Percentiles rank a stretch among this genome's conserved stretches.
phyloP scores from a whole-genome alignment of 106 monocot genomes.

The Alisma plantagoaquatica region DNA sequence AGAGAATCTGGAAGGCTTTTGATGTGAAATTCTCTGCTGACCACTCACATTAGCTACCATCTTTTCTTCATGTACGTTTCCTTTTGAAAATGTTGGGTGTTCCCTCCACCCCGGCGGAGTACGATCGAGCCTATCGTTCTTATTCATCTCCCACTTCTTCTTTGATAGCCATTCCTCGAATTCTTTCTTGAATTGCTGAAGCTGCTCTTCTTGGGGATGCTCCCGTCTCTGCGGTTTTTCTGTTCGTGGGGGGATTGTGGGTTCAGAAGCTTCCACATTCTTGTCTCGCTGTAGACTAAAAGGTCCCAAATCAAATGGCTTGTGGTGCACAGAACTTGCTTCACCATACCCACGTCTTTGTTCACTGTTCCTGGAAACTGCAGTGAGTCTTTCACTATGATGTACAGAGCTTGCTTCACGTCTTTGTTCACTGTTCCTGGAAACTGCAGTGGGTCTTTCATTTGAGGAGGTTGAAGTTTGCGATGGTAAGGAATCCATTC shows the following conservation, averaged over 20 bases:
- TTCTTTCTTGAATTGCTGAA: slow-evolving; percentile 79
- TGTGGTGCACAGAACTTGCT: not conserved
- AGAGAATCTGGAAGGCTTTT: not conserved
- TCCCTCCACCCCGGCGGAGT: slow-evolving; percentile 2
- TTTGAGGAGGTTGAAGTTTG: no score
- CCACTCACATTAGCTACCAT: slow-evolving; percentile 7
- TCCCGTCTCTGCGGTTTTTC: slow-evolving; percentile 36
- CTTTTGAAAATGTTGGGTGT: slow-evolving; percentile 31
- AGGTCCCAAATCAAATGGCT: slow-evolving; percentile 8
- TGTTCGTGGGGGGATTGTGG: slow-evolving; percentile 7
- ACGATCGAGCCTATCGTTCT: slow-evolving; percentile 13
- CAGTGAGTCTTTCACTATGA: slow-evolving; percentile 15
- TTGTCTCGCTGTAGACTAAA: slow-evolving; percentile 11
- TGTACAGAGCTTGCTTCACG: slow-evolving; percentile 13
- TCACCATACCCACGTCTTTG: slow-evolving; percentile 3
- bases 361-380: slow-evolving; percentile 2
- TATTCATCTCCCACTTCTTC: slow-evolving; percentile 39
- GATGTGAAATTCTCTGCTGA: not conserved
- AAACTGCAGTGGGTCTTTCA: slow-evolving; percentile 6
- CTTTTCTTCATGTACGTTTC: slow-evolving; percentile 43
- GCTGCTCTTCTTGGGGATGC: slow-evolving; percentile 66
- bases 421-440: slow-evolving; percentile 12
- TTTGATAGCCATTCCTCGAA: slow-evolving; percentile 72
- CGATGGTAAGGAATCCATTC: slow-evolving; percentile 43
- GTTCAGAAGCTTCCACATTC: no score